phyloP scores from a whole-genome alignment of 495 filamentous ascomycete species.

The Cetradonia linearis region DNA sequence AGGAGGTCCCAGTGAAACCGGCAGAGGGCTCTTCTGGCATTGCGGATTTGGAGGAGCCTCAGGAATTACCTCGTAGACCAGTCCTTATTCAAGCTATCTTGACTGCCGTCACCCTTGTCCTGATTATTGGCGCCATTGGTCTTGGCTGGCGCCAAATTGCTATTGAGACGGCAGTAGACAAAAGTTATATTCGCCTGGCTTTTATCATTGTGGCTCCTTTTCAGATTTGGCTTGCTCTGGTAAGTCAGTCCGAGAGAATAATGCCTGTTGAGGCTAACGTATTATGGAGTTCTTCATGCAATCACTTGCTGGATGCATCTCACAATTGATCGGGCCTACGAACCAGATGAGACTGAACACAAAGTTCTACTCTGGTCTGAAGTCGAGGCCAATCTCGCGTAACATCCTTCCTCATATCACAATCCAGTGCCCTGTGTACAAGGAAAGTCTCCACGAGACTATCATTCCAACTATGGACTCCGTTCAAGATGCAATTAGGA shows the following conservation, averaged over 20 bases:
- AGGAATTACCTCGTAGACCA: constrained; percentile 34
- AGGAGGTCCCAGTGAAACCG: constrained; percentile 28
- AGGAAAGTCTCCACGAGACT: constrained; percentile 27
- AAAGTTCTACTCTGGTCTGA: constrained; percentile 49
- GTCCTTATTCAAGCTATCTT: constrained; percentile 43
- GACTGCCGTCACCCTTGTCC: constrained; percentile 39
- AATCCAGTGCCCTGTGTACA: constrained; percentile 32
- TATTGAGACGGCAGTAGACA: constrained; percentile 42
- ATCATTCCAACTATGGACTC: constrained; percentile 27
- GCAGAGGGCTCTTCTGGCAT: constrained; percentile 27
- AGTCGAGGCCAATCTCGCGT: constrained; percentile 38
- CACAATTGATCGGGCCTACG: constrained; percentile 51
- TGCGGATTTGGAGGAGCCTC: constrained; percentile 26
- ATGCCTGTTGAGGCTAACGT: background rate
- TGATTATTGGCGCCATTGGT: constrained; percentile 45
- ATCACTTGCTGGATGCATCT: constrained; percentile 43
- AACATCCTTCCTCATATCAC: constrained; percentile 51
- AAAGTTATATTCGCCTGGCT: constrained; percentile 37
- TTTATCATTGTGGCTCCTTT: constrained; percentile 38
- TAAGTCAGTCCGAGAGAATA: constrained; percentile 23
- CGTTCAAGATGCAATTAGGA: constrained; percentile 40
- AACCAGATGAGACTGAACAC: constrained; percentile 45
- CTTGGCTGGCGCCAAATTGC: constrained; percentile 46
- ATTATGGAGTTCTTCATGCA: constrained; percentile 52
- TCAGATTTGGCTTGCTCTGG: constrained; percentile 48